A percentile compares a stretch with the other conserved stretches of the same genome.
Evolutionary conservation across 805 yeast species (phyloP).

Genomic region (Groenewaldozyma tartarivorans): DNA sequence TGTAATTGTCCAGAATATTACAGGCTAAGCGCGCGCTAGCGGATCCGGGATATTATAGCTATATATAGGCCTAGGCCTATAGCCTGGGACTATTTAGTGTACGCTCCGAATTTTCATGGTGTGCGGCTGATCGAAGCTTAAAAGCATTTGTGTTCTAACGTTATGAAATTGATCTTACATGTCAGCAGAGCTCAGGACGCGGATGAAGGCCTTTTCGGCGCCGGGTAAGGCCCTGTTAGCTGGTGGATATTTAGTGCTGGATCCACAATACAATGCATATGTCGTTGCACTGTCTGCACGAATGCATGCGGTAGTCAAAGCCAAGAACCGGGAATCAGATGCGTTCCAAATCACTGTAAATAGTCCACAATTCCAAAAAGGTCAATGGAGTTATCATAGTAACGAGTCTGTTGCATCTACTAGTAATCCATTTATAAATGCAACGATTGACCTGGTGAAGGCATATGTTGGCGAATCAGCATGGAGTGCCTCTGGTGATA

Average conservation of each 20-base stretch:
- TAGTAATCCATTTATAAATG: slow-evolving; percentile 68
- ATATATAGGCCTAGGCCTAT: no score
- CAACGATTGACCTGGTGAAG: slow-evolving; percentile 47
- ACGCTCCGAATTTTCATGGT: no score
- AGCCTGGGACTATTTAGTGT: no score
- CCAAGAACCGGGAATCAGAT: slow-evolving; percentile 6
- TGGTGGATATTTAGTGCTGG: slow-evolving; percentile 90
- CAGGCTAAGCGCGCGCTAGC: background rate
- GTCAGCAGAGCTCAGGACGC: background rate
- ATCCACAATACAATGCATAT: slow-evolving; percentile 62
- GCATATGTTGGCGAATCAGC: slow-evolving; percentile 39
- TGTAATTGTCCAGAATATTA: no score
- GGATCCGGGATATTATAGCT: background rate
- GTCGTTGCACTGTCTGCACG: slow-evolving; percentile 84
- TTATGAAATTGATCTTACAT: no score
- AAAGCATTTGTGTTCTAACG: no score
- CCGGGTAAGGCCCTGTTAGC: slow-evolving; percentile 94
- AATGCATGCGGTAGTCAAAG: slow-evolving; percentile 58
- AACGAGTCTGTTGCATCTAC: slow-evolving; percentile 10
- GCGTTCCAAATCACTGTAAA: slow-evolving; percentile 31
- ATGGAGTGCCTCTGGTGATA: slow-evolving; percentile 23
- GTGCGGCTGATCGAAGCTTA: no score
- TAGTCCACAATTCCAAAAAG: slow-evolving; percentile 72
- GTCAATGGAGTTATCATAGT: slow-evolving; percentile 68
- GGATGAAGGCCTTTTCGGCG: slow-evolving; percentile 58